A percentile compares a stretch with the other conserved stretches of the same genome.
Conservation (phyloP, 1,284 basidiomycete genomes). For the Microbotryum violaceum region DNA sequence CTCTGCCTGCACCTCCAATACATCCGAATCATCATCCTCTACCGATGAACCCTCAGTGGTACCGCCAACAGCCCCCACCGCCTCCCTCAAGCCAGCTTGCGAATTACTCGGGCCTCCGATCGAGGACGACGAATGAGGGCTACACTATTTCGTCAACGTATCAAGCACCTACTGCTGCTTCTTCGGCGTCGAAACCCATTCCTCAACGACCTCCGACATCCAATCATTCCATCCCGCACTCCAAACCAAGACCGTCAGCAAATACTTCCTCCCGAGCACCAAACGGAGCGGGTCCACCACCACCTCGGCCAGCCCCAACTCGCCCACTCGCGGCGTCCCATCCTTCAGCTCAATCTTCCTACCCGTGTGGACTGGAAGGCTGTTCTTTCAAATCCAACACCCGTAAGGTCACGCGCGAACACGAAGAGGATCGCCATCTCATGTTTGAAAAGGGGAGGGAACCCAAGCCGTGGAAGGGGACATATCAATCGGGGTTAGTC, state of each 20-base stretch:
- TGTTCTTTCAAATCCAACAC: slow-evolving; percentile 65
- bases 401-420: slow-evolving; percentile 63
- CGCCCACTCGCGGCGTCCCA: not conserved
- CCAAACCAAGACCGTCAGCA: not conserved
- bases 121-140: slow-evolving; percentile 49
- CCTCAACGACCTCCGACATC: slow-evolving; percentile 4
- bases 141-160: slow-evolving; percentile 54
- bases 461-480: slow-evolving; percentile 26
- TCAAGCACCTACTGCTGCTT: slow-evolving; percentile 28
- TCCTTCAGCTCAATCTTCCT: slow-evolving; percentile 28
- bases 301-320: not conserved
- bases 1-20: not conserved
- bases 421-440: slow-evolving; percentile 85
- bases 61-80: not conserved
- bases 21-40: not conserved
- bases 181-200: slow-evolving; percentile 17
- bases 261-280: not conserved
- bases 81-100: not conserved
- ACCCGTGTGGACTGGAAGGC: slow-evolving; percentile 55
- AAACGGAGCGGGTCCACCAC: not conserved
- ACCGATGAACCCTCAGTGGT: not conserved
- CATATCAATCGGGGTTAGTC: slow-evolving; percentile 3
- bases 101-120: slow-evolving; percentile 12
- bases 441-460: slow-evolving; percentile 59
- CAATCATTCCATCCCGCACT: not conserved